These are phyloP conservation scores for Hymenoscyphus fraxineus DNA, from an alignment of 2,329 filamentous ascomycete species.

Conservation along the genomic window DNA sequence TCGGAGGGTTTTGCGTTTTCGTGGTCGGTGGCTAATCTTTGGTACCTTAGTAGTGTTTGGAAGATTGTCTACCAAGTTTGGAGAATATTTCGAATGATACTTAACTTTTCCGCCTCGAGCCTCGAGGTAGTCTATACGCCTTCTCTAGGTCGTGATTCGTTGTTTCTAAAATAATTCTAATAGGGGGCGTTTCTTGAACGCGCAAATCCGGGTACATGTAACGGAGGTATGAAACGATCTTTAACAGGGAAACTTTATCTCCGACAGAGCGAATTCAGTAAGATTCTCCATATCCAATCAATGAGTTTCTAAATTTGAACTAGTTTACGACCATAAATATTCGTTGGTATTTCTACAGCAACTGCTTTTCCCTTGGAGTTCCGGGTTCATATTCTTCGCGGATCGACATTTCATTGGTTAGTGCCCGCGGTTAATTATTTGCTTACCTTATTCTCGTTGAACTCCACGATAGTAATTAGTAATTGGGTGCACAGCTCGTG, in stretches of 20 bases:
- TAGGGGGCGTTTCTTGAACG: no score
- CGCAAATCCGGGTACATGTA: no score
- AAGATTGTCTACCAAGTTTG: not conserved
- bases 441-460: not conserved
- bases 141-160: no score
- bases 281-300: not conserved
- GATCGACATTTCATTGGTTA: constrained; percentile 2
- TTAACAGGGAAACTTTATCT: no score
- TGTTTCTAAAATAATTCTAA: not conserved
- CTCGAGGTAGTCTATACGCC: no score
- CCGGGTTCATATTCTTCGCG: not conserved
- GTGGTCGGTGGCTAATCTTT: not conserved
- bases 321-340: not conserved
- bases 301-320: not conserved
- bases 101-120: no score
- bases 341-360: not conserved
- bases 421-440: constrained; percentile 5
- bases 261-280: no score
- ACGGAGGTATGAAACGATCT: no score
- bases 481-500: not conserved
- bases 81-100: not conserved
- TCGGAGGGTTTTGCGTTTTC: not conserved
- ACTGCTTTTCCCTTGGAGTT: not conserved
- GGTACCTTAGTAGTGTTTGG: not conserved
- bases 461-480: not conserved